A percentile compares a stretch with the other conserved stretches of the same genome.
Conservation (phyloP, 2,329 filamentous ascomycete genomes). For the Lachnellula suecica region DNA sequence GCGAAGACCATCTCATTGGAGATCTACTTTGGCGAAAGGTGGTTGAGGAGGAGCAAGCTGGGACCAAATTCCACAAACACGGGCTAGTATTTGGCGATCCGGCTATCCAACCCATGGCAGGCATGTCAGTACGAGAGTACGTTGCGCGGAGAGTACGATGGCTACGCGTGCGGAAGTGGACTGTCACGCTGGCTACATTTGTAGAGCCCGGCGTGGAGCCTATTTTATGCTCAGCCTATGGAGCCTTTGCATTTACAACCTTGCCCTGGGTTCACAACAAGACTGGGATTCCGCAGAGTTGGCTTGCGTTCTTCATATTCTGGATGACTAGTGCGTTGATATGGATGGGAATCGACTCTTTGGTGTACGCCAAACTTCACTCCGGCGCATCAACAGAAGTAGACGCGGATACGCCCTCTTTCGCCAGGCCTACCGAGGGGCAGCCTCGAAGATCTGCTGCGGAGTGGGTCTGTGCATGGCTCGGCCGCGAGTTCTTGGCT, state of each 20-base stretch:
- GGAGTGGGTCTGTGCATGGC: slow-evolving; percentile 80
- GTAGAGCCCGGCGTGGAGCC: slow-evolving; percentile 93
- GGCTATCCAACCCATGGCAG: slow-evolving; percentile 84
- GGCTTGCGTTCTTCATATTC: slow-evolving; percentile 61
- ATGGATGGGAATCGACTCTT: slow-evolving; percentile 78
- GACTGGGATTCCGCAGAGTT: slow-evolving; percentile 60
- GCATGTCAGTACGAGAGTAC: slow-evolving; percentile 77
- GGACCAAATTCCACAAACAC: slow-evolving; percentile 67
- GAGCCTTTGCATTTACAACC: slow-evolving; percentile 76
- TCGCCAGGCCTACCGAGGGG: slow-evolving; percentile 64
- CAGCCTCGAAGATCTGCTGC: slow-evolving; percentile 54
- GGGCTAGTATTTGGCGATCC: slow-evolving; percentile 81
- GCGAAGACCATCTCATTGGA: slow-evolving; percentile 94
- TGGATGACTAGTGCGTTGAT: slow-evolving; percentile 64
- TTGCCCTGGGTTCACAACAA: slow-evolving; percentile 59
- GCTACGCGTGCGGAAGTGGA: slow-evolving; percentile 93
- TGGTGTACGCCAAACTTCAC: slow-evolving; percentile 72
- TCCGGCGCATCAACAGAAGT: slow-evolving; percentile 68
- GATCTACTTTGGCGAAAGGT: slow-evolving; percentile 82
- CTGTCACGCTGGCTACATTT: slow-evolving; percentile 82
- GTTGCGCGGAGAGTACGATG: slow-evolving; percentile 80
- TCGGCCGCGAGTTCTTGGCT: slow-evolving; percentile 78
- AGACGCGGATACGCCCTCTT: slow-evolving; percentile 72
- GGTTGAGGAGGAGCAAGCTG: slow-evolving; percentile 46
- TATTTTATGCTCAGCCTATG: slow-evolving; percentile 78